Percentiles rank a stretch among this genome's conserved stretches.
phyloP scores from a whole-genome alignment of 768 basidiomycete genomes.

The Russula compacta region DNA sequence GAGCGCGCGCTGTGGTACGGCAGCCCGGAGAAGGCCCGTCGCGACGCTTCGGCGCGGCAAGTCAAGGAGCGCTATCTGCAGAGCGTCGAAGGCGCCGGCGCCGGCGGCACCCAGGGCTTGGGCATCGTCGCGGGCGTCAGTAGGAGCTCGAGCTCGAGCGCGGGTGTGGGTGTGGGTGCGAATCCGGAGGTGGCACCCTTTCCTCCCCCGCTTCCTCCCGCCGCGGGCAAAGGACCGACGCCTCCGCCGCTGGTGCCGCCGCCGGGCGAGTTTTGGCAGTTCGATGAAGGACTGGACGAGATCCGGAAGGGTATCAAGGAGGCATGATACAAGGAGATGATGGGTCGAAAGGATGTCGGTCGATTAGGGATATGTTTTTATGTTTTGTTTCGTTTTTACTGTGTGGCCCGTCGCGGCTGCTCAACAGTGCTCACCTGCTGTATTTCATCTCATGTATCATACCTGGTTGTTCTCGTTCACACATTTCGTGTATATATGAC shows the following conservation, averaged over 20 bases:
- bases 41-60: constrained; percentile 46
- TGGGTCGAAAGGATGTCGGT: too few relatives aligned
- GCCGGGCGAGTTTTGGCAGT: constrained; percentile 47
- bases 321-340: not conserved
- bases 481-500: too few relatives aligned
- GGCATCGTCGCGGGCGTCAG: too few relatives aligned
- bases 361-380: too few relatives aligned
- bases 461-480: too few relatives aligned
- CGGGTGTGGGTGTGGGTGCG: not conserved
- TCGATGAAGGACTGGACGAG: constrained; percentile 68
- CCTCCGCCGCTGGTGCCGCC: not conserved
- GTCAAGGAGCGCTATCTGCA: constrained; percentile 38
- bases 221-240: not conserved
- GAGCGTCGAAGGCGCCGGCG: constrained; percentile 25
- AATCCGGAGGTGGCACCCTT: too few relatives aligned
- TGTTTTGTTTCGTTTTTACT: too few relatives aligned
- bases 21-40: constrained; percentile 52
- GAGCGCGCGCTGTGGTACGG: constrained; percentile 73
- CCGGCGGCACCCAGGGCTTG: not conserved
- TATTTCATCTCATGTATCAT: too few relatives aligned
- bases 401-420: too few relatives aligned
- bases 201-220: not conserved
- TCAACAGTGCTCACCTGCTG: too few relatives aligned
- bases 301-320: constrained; percentile 60
- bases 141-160: too few relatives aligned